Evolutionary conservation across 495 filamentous ascomycete genomes (phyloP), one percentile per base, ranked within the genome.

Genomic region (Penicillium antarcticum): DNA sequence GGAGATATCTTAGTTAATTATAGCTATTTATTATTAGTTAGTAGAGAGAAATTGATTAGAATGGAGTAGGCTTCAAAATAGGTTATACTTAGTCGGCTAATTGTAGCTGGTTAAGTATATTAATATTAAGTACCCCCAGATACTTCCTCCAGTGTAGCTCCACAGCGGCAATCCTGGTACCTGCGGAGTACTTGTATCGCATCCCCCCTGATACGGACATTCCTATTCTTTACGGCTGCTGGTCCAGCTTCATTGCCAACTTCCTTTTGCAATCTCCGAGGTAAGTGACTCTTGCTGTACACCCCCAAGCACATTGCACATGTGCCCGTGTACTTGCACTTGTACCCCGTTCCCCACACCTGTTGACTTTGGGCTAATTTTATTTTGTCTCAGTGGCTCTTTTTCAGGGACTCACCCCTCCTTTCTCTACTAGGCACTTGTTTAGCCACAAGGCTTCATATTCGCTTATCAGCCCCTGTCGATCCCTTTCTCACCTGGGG

Each of bases 391-490:
- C n/a, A 23, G 35, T 29, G 34, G 51, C 21, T 45, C 21, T 26
- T 50, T 24, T 18, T 14, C 23, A 37, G 23, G 41, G 49, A 31
- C 41, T 42, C 45, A 32, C 33, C 49, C 45, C 49, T 39, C 49
- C 49, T 49, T 52, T 36, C 48, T 29, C 39, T 32, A 17, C 24
- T 47, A 13, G 13, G 23, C 32, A 16, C 23, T 46, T 18, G 7
- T 26, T 12, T 48, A 16, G 23, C 49, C 23, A 32, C 48, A 52
- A 10, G 26, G 26, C 41, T 37, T 42, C 36, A 42, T 33, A 45
- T 41, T 38, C 45, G 34, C 38, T 45, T 26, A 35, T 41, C 42
- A 34, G 31, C 52, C 54, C 61, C 55, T 64, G 61, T 61, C 61
- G 61, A 64, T 65, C 54, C 31, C 35, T 39, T 13, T 35, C n/a